Evolutionary conservation across 208 protist genomes (phyloP), one percentile per base, ranked within the genome.

Genomic region (Crithidia brevicula): DNA sequence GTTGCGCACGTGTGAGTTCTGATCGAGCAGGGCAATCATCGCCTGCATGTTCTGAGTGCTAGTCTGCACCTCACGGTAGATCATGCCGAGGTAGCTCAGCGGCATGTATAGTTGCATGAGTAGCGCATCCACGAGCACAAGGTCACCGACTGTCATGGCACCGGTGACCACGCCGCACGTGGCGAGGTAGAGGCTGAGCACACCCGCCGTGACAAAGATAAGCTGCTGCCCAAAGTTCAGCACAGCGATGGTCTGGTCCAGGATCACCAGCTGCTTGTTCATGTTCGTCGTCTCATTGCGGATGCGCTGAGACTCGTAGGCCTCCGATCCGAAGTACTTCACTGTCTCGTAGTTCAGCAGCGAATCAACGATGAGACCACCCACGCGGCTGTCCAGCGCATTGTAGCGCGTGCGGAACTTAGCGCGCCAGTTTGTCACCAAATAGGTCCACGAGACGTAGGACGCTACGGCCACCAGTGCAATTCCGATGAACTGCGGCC

Each of bases 51-150:
- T 98, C 67, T 96, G 95, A 38, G 96, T 92, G 22, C 93, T 92
- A 40, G 91, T 84, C 62, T 96, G 91, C 13, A 98, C 74, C 67
- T 97, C 93, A 27, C 98, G 84, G 76, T 98, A 99, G 34, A 98
- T 91, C 71, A 96, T 97, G 56, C 98, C 98, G 28, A 99, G 86
- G 70, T 91, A 98, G 74, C 97, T 98, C n/a, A 99, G 88, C n/a
- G 98, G 98, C 62, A 93, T 86, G 73, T 97, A 98, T 16, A 99
- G 88, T 82, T 99, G 97, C 74, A 98, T 81, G 3, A 99, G 74
- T 23, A 98, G 86, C 20, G 89, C 87, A 68, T 98, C 94, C 4
- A 98, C 86, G 11, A 98, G 77, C 28, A 98, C 96, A 51, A 98
- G 86, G 67, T 98, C 97, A 25, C 97, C 96, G n/a, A 98, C 91